A percentile compares a stretch with the other conserved stretches of the same genome.
Conservation (phyloP, 208 protist species). For the Leishmania guyanensis region DNA sequence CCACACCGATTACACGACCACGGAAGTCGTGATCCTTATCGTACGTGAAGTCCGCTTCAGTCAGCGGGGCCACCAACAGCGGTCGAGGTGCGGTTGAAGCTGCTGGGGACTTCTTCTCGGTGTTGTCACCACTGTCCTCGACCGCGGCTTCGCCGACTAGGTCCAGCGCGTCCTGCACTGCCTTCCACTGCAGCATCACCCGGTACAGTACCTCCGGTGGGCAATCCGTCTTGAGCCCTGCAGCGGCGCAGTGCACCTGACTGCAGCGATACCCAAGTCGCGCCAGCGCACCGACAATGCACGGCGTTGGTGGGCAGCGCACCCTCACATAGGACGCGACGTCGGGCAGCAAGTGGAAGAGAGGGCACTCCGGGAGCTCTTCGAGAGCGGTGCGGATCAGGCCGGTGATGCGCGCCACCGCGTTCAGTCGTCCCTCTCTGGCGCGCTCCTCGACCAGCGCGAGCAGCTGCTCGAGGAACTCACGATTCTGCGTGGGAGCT, state of each 20-base stretch:
- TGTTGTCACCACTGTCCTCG: background rate
- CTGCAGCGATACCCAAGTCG: constrained; percentile 89
- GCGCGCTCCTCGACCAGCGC: constrained; percentile 68
- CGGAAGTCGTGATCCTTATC: constrained; percentile 81
- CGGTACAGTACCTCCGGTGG: constrained; percentile 82
- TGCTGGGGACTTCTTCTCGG: constrained; percentile 5
- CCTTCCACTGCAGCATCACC: constrained; percentile 86
- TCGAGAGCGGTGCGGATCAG: constrained; percentile 82
- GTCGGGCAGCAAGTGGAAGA: constrained; percentile 85
- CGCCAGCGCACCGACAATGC: constrained; percentile 73
- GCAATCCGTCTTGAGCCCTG: constrained; percentile 93
- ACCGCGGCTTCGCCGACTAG: background rate
- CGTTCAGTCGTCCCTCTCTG: constrained; percentile 53
- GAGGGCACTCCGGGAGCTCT: constrained; percentile 87
- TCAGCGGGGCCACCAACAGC: constrained; percentile 47
- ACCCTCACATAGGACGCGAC: constrained; percentile 78
- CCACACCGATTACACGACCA: constrained; percentile 63
- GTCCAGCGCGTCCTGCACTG: constrained; percentile 36
- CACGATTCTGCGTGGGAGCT: constrained; percentile 84
- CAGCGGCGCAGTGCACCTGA: constrained; percentile 88
- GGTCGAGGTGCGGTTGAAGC: constrained; percentile 7
- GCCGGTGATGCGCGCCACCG: constrained; percentile 75
- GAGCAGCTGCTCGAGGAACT: constrained; percentile 79
- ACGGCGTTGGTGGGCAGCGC: constrained; percentile 74
- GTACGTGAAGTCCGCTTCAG: constrained; percentile 76